phyloP scores from a whole-genome alignment of 805 yeast species.

The Yarrowia keelungensis region DNA sequence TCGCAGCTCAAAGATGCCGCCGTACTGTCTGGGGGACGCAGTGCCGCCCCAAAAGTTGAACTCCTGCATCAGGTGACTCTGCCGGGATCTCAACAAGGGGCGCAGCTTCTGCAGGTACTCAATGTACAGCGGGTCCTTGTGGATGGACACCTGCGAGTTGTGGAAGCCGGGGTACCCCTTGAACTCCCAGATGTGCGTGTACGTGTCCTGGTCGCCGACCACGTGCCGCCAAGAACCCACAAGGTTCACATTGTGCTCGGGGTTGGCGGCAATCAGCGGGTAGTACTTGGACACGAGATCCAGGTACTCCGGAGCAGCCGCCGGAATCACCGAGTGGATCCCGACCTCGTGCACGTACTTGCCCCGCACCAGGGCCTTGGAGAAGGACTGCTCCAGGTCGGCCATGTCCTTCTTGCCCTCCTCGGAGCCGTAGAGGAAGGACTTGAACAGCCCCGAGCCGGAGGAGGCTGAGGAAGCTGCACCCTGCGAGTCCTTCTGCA shows the following conservation, averaged over 20 bases:
- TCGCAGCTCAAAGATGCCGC: conserved; percentile 55
- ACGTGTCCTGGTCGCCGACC: conserved; percentile 54
- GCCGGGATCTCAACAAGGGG: conserved; percentile 49
- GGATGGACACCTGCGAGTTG: conserved; percentile 50
- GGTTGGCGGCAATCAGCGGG: conserved; percentile 50
- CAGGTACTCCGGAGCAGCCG: conserved; percentile 50
- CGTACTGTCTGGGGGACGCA: conserved; percentile 52
- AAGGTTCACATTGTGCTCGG: conserved; percentile 49
- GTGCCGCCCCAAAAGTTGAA: conserved; percentile 57
- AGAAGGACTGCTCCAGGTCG: conserved; percentile 49
- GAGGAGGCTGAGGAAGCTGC: conserved; percentile 18
- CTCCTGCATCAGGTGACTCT: conserved; percentile 52
- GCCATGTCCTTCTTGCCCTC: conserved; percentile 49
- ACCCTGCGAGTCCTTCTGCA: conserved; percentile 39
- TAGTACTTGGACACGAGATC: conserved; percentile 48
- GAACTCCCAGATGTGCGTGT: conserved; percentile 55
- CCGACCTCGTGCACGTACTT: conserved; percentile 54
- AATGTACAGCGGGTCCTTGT: conserved; percentile 47
- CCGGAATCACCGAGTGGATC: conserved; percentile 52
- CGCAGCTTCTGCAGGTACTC: conserved; percentile 48
- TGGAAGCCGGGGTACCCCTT: conserved; percentile 54
- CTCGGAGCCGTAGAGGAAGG: conserved; percentile 52
- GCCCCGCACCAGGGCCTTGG: conserved; percentile 52
- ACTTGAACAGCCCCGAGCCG: conserved; percentile 48
- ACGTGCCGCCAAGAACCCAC: conserved; percentile 56